These are phyloP conservation scores for Populus hybrid DNA, from an alignment of 441 rosid genomes.

Conservation along the genomic window DNA sequence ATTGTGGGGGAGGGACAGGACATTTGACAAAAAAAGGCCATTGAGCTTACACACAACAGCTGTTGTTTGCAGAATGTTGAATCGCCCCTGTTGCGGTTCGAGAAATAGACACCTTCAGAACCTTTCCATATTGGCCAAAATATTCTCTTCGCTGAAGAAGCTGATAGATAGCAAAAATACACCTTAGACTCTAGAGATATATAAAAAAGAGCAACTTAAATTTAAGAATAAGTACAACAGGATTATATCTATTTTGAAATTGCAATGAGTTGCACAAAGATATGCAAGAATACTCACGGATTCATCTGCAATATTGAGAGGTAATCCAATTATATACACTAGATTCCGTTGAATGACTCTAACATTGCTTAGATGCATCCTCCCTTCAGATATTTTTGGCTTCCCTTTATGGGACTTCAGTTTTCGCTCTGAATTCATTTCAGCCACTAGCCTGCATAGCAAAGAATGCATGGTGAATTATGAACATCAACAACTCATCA, in stretches of 20 bases:
- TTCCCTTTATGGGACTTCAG: constrained; percentile 35
- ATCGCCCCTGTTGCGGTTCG: constrained; percentile 62
- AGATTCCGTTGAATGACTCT: constrained; percentile 46
- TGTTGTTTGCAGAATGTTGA: constrained; percentile 64
- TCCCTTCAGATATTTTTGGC: constrained; percentile 37
- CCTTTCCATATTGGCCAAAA: constrained; percentile 84
- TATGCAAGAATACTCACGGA: constrained; percentile 19
- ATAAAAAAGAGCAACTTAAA: neutral
- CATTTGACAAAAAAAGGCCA: neutral
- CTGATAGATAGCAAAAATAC: constrained; percentile 25
- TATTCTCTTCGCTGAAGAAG: constrained; percentile 60
- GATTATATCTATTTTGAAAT: neutral
- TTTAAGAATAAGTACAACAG: neutral
- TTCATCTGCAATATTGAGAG: constrained; percentile 37
- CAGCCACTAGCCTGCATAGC: constrained; percentile 33
- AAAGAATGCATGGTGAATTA: constrained; percentile 1
- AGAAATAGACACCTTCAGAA: constrained; percentile 70
- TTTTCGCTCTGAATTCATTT: constrained; percentile 35
- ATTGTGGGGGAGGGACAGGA: neutral
- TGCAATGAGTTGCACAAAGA: neutral
- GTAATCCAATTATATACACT: constrained; percentile 41
- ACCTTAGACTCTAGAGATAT: neutral
- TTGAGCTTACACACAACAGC: constrained; percentile 70
- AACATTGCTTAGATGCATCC: constrained; percentile 39
- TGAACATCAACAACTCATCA: constrained; percentile 2